phyloP scores from a whole-genome alignment of 1,139 yeast genomes.

The Kurtzmaniella quercitrusa region DNA sequence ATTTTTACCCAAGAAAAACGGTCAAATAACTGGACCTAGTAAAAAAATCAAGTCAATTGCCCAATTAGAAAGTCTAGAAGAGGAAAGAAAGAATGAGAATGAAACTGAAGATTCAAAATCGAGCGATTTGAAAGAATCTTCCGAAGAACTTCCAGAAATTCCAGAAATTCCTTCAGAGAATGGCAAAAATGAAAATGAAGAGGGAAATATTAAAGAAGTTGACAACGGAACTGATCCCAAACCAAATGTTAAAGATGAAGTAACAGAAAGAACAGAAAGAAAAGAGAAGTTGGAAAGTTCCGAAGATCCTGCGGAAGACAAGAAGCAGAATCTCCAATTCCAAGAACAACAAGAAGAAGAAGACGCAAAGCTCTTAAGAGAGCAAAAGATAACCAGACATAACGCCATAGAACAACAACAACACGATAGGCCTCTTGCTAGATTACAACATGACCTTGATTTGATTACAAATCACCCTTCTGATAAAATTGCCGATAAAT shows the following conservation, averaged over 20 bases:
- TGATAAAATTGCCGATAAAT: conserved; percentile 10
- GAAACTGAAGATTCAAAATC: conserved; percentile 1
- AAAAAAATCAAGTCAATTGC: conserved; percentile 57
- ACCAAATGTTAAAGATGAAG: no score
- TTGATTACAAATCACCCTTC: conserved; percentile 39
- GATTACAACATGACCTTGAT: conserved; percentile 71
- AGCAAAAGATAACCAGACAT: conserved; percentile 54
- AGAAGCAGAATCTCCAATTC: no score
- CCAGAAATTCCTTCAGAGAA: conserved; percentile 11
- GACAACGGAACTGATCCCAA: no score
- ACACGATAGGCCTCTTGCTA: conserved; percentile 77
- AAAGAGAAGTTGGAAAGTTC: conserved; percentile 9
- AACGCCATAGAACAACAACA: conserved; percentile 63
- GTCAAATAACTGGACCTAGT: conserved; percentile 65
- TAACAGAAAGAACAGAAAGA: no score
- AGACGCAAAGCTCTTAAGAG: conserved; percentile 39
- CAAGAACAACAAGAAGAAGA: conserved; percentile 46
- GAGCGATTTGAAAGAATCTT: conserved; percentile 19
- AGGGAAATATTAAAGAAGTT: not conserved
- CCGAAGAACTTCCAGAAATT: conserved; percentile 11
- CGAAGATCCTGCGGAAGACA: conserved; percentile 34
- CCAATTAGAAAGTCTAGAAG: conserved; percentile 37
- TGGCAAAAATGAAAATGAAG: conserved; percentile 10
- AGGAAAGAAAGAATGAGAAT: conserved; percentile 9
- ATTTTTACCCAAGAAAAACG: conserved; percentile 78